Percentiles rank a stretch among this genome's conserved stretches.
Conservation (phyloP, 495 filamentous ascomycete species). For the Paragyromitra xinjiangensis region DNA sequence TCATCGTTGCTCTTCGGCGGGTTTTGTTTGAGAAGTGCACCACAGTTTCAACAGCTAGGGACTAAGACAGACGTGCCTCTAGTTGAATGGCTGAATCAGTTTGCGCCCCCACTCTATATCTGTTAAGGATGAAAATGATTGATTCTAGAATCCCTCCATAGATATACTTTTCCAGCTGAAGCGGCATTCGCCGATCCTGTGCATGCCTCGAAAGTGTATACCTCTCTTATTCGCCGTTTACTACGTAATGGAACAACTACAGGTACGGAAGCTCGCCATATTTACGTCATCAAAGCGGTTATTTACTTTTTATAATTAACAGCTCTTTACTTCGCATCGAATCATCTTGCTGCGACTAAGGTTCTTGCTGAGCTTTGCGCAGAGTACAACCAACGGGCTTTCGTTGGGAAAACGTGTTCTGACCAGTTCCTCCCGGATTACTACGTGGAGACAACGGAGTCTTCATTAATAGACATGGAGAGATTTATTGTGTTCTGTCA, state of each 20-base stretch:
- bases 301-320: neutral
- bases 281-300: neutral
- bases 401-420: conserved; percentile 75
- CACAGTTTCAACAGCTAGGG: conserved; percentile 51
- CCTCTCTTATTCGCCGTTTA: conserved; percentile 65
- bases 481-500: conserved; percentile 61
- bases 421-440: conserved; percentile 69
- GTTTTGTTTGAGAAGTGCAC: conserved; percentile 34
- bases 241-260: conserved; percentile 72
- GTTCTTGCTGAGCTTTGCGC: conserved; percentile 69
- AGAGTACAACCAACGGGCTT: conserved; percentile 68
- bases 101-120: neutral
- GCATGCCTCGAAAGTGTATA: conserved; percentile 66
- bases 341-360: conserved; percentile 67
- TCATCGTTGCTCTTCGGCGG: neutral
- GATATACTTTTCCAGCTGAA: conserved; percentile 70
- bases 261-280: neutral
- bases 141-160: neutral
- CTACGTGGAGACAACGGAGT: conserved; percentile 65
- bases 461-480: conserved; percentile 65
- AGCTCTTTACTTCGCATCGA: conserved; percentile 71
- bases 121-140: neutral
- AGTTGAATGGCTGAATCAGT: conserved; percentile 52
- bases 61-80: conserved; percentile 55
- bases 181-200: conserved; percentile 65